Conservation (phyloP, 1,284 basidiomycete genomes). For the Sanghuangporus baumii region DNA sequence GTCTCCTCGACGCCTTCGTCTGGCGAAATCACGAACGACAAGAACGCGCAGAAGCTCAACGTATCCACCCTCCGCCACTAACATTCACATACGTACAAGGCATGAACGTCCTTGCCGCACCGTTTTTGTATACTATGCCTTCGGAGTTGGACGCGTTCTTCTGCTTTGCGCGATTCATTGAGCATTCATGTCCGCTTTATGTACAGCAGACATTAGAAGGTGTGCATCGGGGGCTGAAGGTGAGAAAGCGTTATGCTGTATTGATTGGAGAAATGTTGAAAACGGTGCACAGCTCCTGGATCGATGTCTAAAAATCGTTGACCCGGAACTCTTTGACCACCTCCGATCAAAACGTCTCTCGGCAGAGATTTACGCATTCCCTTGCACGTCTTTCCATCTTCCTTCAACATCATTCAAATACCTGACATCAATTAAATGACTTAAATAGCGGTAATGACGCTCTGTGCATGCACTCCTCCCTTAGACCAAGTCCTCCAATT, state of each 20-base stretch:
- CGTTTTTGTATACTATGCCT: slow-evolving; percentile 94
- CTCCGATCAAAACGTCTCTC: slow-evolving; percentile 89
- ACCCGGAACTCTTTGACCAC: slow-evolving; percentile 78
- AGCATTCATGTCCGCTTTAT: slow-evolving; percentile 88
- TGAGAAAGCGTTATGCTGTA: slow-evolving; percentile 30
- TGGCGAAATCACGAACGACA: slow-evolving; percentile 85
- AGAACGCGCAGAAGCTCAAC: slow-evolving; percentile 31
- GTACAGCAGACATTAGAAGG: slow-evolving; percentile 94
- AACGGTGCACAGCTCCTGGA: slow-evolving; percentile 71
- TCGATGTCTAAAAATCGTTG: slow-evolving; percentile 85
- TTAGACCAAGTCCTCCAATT: slow-evolving; percentile 89
- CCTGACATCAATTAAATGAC: not conserved
- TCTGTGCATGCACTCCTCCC: slow-evolving; percentile 96
- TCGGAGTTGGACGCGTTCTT: slow-evolving; percentile 95
- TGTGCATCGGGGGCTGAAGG: slow-evolving; percentile 90
- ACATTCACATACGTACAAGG: slow-evolving; percentile 95
- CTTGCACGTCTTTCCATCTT: slow-evolving; percentile 56
- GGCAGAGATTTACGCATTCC: slow-evolving; percentile 97
- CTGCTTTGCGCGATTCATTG: slow-evolving; percentile 93
- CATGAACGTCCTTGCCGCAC: slow-evolving; percentile 97
- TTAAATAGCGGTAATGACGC: slow-evolving; percentile 79
- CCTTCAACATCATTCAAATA: not conserved
- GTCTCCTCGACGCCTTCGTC: slow-evolving; percentile 92
- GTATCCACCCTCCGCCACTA: slow-evolving; percentile 44
- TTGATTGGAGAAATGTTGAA: not conserved